A percentile compares a stretch with the other conserved stretches of the same genome.
Conservation (phyloP, 805 yeast species). For the Maudiozyma turicensis region DNA sequence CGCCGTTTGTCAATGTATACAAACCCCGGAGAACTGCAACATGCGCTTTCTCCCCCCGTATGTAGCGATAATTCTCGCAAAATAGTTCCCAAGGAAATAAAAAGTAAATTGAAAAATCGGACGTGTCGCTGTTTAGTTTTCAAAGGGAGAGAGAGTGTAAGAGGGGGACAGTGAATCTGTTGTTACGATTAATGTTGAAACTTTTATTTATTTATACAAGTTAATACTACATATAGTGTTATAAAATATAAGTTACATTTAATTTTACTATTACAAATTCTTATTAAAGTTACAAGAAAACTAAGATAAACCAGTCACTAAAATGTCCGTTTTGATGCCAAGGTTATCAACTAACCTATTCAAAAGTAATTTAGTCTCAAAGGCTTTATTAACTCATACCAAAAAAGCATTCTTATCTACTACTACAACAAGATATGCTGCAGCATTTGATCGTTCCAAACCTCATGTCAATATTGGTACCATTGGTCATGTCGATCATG, state of each 20-base stretch:
- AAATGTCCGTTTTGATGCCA: slow-evolving; percentile 15
- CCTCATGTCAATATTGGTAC: slow-evolving; percentile 97
- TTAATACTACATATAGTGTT: no score
- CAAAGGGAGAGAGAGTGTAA: neutral
- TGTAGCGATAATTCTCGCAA: no score
- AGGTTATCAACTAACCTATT: slow-evolving; percentile 8
- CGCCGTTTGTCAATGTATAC: no score
- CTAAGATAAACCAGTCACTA: neutral
- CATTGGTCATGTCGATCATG: slow-evolving; percentile 98
- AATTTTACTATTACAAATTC: no score
- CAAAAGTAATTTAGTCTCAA: neutral
- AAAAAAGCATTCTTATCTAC: neutral
- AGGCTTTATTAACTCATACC: neutral
- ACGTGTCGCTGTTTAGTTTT: neutral
- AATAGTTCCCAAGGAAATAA: no score
- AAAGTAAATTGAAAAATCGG: neutral
- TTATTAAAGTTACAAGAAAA: no score
- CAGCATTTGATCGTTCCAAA: slow-evolving; percentile 85
- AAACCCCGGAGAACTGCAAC: no score
- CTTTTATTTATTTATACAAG: no score
- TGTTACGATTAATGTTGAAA: no score
- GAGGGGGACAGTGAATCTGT: no score
- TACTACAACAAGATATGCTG: slow-evolving; percentile 34
- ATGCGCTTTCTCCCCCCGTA: no score
- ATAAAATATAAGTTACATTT: no score